Conservation (phyloP, 768 basidiomycete species). For the Lyophyllum atratum region DNA sequence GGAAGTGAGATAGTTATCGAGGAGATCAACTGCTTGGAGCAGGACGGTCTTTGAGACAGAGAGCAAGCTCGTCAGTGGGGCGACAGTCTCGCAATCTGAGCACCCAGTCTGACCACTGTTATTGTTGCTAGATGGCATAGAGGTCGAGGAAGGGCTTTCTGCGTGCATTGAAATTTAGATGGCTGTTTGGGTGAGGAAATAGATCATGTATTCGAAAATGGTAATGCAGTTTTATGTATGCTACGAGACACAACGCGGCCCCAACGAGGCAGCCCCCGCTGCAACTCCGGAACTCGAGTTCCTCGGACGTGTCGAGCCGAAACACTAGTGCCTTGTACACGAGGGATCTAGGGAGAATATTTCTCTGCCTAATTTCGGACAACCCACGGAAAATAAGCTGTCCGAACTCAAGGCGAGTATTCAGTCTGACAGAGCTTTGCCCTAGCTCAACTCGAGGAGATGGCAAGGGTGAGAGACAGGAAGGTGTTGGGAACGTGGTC, state of each 20-base stretch:
- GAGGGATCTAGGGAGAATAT: slow-evolving; percentile 38
- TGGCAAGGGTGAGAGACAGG: slow-evolving; percentile 73
- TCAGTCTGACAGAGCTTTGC: slow-evolving; percentile 65
- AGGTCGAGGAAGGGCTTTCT: slow-evolving; percentile 29
- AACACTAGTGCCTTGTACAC: slow-evolving; percentile 2
- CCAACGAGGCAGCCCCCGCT: slow-evolving; percentile 10
- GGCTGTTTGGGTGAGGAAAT: slow-evolving; percentile 57
- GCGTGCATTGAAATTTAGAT: slow-evolving; percentile 90
- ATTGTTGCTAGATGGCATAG: slow-evolving; percentile 27
- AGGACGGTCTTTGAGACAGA: slow-evolving; percentile 69
- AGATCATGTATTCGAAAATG: slow-evolving; percentile 8
- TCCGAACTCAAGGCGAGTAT: slow-evolving; percentile 83
- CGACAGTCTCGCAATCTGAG: slow-evolving; percentile 15
- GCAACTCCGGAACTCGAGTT: slow-evolving; percentile 5
- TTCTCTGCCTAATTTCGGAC: slow-evolving; percentile 83
- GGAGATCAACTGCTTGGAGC: slow-evolving; percentile 70
- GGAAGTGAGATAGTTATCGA: slow-evolving; percentile 63
- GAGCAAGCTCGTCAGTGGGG: slow-evolving; percentile 55
- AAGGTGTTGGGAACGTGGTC: slow-evolving; percentile 39
- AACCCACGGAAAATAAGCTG: slow-evolving; percentile 50
- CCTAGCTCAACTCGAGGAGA: slow-evolving; percentile 34
- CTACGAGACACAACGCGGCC: slow-evolving; percentile 11
- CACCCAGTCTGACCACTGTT: slow-evolving; percentile 14
- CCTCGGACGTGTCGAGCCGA: slow-evolving; percentile 1
- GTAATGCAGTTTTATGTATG: slow-evolving; percentile 1